phyloP scores from a whole-genome alignment of 2,329 filamentous ascomycete species.

The Hymenoscyphus albidus region DNA sequence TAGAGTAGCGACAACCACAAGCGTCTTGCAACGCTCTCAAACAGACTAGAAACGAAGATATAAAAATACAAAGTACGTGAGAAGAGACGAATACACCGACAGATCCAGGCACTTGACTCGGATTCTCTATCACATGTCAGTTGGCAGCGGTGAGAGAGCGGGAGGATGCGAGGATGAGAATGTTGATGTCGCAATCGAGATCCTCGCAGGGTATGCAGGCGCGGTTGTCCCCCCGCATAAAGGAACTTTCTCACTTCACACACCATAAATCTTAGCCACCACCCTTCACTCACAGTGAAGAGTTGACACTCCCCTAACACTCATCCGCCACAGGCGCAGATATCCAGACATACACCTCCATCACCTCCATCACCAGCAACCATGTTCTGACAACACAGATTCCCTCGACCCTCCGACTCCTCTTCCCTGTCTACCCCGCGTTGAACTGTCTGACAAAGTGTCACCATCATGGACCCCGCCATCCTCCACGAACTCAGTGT shows the following conservation, averaged over 20 bases:
- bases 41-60: neutral
- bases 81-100: too few relatives aligned
- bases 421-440: neutral
- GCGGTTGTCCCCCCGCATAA: too few relatives aligned
- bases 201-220: too few relatives aligned
- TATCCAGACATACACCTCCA: neutral
- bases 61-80: too few relatives aligned
- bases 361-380: neutral
- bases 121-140: too few relatives aligned
- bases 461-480: slow-evolving; percentile 38
- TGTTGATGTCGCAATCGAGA: too few relatives aligned
- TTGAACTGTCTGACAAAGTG: neutral
- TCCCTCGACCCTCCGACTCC: neutral
- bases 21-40: neutral
- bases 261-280: neutral
- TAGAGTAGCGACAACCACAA: neutral
- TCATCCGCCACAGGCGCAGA: neutral
- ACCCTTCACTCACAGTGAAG: neutral
- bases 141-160: too few relatives aligned
- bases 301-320: neutral
- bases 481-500: slow-evolving; percentile 53
- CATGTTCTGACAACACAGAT: neutral
- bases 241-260: neutral
- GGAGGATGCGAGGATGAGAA: too few relatives aligned
- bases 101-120: too few relatives aligned